Conservation (phyloP, 2,329 filamentous ascomycete species). For the Colletotrichum horii region DNA sequence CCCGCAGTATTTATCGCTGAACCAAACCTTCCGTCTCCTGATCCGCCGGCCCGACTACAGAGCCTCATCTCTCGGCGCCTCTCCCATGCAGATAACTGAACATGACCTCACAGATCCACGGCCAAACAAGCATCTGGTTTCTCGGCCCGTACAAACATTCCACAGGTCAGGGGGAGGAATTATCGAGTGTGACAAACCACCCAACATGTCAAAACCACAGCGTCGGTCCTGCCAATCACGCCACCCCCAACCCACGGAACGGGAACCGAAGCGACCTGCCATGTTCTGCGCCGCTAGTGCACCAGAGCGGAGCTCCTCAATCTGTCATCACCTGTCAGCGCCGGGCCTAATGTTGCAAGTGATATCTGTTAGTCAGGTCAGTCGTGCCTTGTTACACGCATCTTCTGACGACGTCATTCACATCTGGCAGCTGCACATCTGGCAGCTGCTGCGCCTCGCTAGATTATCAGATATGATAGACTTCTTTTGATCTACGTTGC, state of each 20-base stretch:
- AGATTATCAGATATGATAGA: background rate
- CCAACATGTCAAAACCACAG: background rate
- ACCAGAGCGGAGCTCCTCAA: background rate
- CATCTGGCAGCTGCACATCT: background rate
- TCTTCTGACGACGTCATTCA: background rate
- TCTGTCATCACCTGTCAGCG: background rate
- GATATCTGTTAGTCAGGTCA: constrained; percentile 1
- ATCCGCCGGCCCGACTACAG: background rate
- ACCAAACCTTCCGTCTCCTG: background rate
- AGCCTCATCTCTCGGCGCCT: background rate
- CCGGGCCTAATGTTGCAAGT: background rate
- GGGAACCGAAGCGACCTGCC: background rate
- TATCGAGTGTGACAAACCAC: background rate
- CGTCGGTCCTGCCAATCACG: constrained; percentile 1
- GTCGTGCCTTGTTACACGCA: background rate
- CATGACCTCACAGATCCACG: background rate
- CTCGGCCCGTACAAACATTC: background rate
- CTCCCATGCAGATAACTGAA: background rate
- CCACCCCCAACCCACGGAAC: background rate
- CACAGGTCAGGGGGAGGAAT: background rate
- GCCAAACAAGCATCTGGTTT: background rate
- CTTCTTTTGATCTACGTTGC: constrained; percentile 5
- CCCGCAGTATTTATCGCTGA: background rate
- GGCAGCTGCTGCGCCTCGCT: too few relatives aligned
- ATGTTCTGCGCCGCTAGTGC: background rate